Evolutionary conservation across 176 grass and related monocot genomes (phyloP).

Genomic region (Coix lacrymajobi): DNA sequence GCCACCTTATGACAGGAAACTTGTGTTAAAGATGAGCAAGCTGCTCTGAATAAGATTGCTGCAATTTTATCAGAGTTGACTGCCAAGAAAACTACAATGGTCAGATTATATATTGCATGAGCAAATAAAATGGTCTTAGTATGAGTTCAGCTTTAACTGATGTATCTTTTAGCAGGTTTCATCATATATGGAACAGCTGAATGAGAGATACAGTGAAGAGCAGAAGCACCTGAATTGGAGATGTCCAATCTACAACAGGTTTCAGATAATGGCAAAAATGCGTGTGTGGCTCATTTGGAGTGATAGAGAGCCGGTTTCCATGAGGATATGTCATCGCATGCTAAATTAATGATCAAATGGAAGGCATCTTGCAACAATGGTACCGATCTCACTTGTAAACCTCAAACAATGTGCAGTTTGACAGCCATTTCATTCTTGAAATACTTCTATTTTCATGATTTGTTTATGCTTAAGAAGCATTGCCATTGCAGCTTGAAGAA

Average conservation of each 20-base stretch:
- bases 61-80: slow-evolving; percentile 55
- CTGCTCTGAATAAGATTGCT: slow-evolving; percentile 57
- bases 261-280: slow-evolving; percentile 42
- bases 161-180: slow-evolving; percentile 53
- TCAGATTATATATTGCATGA: slow-evolving; percentile 30
- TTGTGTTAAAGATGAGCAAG: slow-evolving; percentile 58
- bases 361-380: slow-evolving; percentile 47
- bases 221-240: slow-evolving; percentile 32
- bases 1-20: slow-evolving; percentile 44
- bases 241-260: slow-evolving; percentile 45
- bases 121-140: not conserved
- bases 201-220: slow-evolving; percentile 48
- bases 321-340: slow-evolving; percentile 32
- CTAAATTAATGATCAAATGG: slow-evolving; percentile 39
- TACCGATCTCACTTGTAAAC: slow-evolving; percentile 26
- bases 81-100: slow-evolving; percentile 56
- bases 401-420: slow-evolving; percentile 20
- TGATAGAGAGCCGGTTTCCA: slow-evolving; percentile 33
- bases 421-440: slow-evolving; percentile 15
- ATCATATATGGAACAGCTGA: slow-evolving; percentile 37
- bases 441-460: not conserved
- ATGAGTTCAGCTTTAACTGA: not conserved
- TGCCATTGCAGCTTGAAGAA: slow-evolving; percentile 48
- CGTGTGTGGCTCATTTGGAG: slow-evolving; percentile 33
- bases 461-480: slow-evolving; percentile 25